Evolutionary conservation across 2,329 filamentous ascomycete genomes (phyloP).

Genomic region (Chaetoscypha palmicola): DNA sequence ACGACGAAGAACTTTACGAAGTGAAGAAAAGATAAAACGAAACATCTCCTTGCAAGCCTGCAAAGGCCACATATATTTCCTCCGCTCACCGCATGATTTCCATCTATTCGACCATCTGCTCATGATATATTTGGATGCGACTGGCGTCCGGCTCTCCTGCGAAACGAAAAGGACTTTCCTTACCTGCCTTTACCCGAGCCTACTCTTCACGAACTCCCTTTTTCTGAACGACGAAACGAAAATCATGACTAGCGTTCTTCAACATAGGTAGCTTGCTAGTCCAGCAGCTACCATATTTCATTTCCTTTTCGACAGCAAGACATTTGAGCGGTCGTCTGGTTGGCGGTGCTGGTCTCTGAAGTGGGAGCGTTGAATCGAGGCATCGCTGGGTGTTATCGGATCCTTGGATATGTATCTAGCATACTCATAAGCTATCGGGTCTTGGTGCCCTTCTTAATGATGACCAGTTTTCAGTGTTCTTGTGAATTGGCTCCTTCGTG

Average conservation of each 20-base stretch:
- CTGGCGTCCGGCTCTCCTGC: constrained; percentile 6
- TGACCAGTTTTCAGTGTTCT: constrained; percentile 5
- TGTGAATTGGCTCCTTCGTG: too few relatives aligned
- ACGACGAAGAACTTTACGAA: constrained; percentile 39
- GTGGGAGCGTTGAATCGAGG: constrained; percentile 11
- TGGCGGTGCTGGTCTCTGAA: constrained; percentile 4
- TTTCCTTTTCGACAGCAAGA: constrained; percentile 11
- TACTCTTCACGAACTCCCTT: constrained; percentile 18
- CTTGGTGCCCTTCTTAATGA: constrained; percentile 6
- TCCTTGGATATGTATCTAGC: constrained; percentile 24
- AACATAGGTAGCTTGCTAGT: constrained; percentile 5
- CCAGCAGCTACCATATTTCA: constrained; percentile 17
- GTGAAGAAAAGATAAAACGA: constrained; percentile 42
- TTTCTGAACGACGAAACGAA: constrained; percentile 25
- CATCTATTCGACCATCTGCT: constrained; percentile 9
- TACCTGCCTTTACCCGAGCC: constrained; percentile 11
- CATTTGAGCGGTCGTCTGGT: constrained; percentile 11
- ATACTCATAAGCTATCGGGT: constrained; percentile 14
- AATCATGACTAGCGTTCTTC: constrained; percentile 20
- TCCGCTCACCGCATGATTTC: constrained; percentile 27
- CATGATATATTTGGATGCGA: constrained; percentile 6
- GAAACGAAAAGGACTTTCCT: constrained; percentile 17
- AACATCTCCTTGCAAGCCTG: constrained; percentile 31
- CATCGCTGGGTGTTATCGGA: constrained; percentile 24
- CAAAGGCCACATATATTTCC: constrained; percentile 40